phyloP scores from a whole-genome alignment of 805 yeast genomes.

The Metschnikowia proteae region DNA sequence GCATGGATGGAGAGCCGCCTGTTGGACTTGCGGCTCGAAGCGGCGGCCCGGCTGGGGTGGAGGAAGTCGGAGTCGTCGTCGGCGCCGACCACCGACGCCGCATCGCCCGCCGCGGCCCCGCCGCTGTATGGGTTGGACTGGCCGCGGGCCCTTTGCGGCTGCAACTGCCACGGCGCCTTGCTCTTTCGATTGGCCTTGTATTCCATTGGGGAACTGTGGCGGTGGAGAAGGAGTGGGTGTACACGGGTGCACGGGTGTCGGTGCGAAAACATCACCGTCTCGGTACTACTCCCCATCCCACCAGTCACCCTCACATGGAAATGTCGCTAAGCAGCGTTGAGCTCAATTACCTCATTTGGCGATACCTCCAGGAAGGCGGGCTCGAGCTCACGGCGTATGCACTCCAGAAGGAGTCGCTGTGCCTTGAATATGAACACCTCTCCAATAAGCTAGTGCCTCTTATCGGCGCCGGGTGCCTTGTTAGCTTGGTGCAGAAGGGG shows the following conservation, averaged over 20 bases:
- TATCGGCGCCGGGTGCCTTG: slow-evolving; percentile 78
- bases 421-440: slow-evolving; percentile 50
- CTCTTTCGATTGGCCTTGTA: slow-evolving; percentile 37
- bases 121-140: slow-evolving; percentile 14
- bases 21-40: slow-evolving; percentile 10
- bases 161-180: slow-evolving; percentile 41
- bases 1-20: slow-evolving; percentile 21
- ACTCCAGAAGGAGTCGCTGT: slow-evolving; percentile 67
- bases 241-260: background rate
- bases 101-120: slow-evolving; percentile 1
- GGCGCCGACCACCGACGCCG: background rate
- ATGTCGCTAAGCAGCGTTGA: slow-evolving; percentile 85
- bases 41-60: slow-evolving; percentile 12
- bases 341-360: slow-evolving; percentile 87
- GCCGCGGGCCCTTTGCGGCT: slow-evolving; percentile 5
- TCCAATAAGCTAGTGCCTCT: slow-evolving; percentile 37
- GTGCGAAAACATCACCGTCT: background rate
- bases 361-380: slow-evolving; percentile 86
- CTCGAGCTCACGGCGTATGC: slow-evolving; percentile 76
- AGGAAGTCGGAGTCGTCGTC: slow-evolving; percentile 2
- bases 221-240: background rate
- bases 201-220: slow-evolving; percentile 24
- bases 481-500: slow-evolving; percentile 81
- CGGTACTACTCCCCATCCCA: background rate
- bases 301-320: background rate